Evolutionary conservation across 2,329 filamentous ascomycete species (phyloP).

Genomic region (Chrysosporium queenslandicum): DNA sequence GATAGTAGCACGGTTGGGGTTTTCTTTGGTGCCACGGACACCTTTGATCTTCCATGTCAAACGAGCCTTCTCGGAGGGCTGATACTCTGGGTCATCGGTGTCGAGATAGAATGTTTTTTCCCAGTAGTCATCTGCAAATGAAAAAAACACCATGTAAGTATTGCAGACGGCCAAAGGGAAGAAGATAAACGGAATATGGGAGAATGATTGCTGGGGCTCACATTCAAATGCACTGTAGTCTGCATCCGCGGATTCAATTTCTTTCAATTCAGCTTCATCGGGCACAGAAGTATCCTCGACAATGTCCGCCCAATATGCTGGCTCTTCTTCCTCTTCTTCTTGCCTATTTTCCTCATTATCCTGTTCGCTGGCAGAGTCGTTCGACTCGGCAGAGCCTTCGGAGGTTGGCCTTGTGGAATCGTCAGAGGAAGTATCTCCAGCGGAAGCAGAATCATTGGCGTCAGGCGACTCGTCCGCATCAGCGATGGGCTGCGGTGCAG

Average conservation of each 20-base stretch:
- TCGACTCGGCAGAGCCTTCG: slow-evolving; percentile 9
- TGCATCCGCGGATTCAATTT: slow-evolving; percentile 42
- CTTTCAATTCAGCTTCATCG: slow-evolving; percentile 49
- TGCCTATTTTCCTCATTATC: slow-evolving; percentile 8
- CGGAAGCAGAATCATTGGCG: background rate
- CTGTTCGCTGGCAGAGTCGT: slow-evolving; percentile 14
- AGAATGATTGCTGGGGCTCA: slow-evolving; percentile 22
- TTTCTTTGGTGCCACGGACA: slow-evolving; percentile 52
- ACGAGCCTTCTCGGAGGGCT: slow-evolving; percentile 44
- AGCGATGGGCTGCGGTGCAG: background rate
- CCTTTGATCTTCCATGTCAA: slow-evolving; percentile 51
- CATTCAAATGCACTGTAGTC: slow-evolving; percentile 47
- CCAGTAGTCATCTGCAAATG: slow-evolving; percentile 44
- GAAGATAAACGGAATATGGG: slow-evolving; percentile 11
- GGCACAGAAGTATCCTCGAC: slow-evolving; percentile 48
- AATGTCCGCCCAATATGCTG: slow-evolving; percentile 45
- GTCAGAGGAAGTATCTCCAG: slow-evolving; percentile 10
- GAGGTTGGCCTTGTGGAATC: slow-evolving; percentile 13
- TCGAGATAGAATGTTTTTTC: slow-evolving; percentile 47
- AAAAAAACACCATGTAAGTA: slow-evolving; percentile 4
- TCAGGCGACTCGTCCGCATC: slow-evolving; percentile 3
- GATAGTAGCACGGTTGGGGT: slow-evolving; percentile 48
- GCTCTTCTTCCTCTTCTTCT: slow-evolving; percentile 21
- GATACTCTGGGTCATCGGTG: slow-evolving; percentile 50
- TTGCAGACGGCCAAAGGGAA: background rate